Base-by-base conservation (phyloP, 2,329 filamentous ascomycete genomes). In the Fusarium gaditjirri region DNA sequence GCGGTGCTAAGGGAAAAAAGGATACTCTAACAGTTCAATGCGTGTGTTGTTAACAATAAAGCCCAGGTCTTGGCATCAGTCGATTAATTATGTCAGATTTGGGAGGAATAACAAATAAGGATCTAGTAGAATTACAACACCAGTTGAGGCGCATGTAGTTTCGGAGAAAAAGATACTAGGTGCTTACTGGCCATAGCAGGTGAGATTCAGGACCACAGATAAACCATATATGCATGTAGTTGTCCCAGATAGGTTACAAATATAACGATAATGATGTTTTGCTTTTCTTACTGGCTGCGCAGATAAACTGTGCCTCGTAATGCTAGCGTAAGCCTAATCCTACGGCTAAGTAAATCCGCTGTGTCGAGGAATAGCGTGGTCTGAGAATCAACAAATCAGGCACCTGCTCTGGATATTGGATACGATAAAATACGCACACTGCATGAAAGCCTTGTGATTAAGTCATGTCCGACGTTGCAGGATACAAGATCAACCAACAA, bases 361-460 rank as follows among this genome's bases (percentile, higher is more conserved):
- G 17, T 21, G 16, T 38, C 12, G 2, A 27, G 13, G 0, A 50
- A 21, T 16, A 10, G 19, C 13, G 19, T n/a, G 25, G 14, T 29
- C 12, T 11, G 29, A 16, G 0, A 23, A 5, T 5, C 16, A 25
- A 8, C 29, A 23, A 33, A 8, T 4, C 19, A 23, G 10, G 21
- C 8, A 23, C 5, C 11, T 8, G 21, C 16, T 9, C 27, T 21
- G 3, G 10, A 49, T 19, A 23, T 19, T 31, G 5, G 5, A 23
- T 13, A 19, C 21, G 46, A 8, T 13, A 49, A 23, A 33, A 13
- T 8, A 23, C 14, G 3, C 11, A 17, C 8, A 17, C 14, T 16
- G 17, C n/a, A n/a, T 5, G 2, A 23, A 23, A 7, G 10, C 3
- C 8, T 21, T n/a, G 21, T 31, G 3, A 12, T 6, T 1, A 31